phyloP scores from a whole-genome alignment of 2,329 filamentous ascomycete genomes.

The Colletotrichum orbiculare region DNA sequence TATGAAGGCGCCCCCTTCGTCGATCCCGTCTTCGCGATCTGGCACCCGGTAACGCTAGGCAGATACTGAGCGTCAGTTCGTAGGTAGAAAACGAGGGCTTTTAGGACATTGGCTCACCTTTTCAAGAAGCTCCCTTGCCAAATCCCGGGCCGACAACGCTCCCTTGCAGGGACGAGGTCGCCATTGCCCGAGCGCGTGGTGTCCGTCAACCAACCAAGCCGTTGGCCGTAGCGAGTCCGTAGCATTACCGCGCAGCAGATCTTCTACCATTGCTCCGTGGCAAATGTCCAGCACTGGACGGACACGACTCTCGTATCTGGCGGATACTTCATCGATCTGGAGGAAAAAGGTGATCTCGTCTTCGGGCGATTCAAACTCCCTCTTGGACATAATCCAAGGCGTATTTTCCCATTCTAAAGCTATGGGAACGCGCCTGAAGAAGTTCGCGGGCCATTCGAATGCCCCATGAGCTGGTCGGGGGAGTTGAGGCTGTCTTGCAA shows the following conservation, averaged over 20 bases:
- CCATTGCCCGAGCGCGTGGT: not conserved
- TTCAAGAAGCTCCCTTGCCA: too few relatives aligned
- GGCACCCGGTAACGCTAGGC: too few relatives aligned
- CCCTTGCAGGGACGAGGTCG: not conserved
- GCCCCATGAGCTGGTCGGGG: not conserved
- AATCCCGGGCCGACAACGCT: not conserved
- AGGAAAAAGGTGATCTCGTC: constrained; percentile 1
- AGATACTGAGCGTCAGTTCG: too few relatives aligned
- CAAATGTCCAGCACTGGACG: constrained; percentile 1
- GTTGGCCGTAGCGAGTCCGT: not conserved
- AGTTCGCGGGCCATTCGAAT: constrained; percentile 2
- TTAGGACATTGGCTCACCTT: too few relatives aligned
- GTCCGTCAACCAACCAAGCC: not conserved
- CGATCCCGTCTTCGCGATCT: too few relatives aligned
- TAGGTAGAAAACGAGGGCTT: too few relatives aligned
- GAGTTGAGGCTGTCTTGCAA: not conserved
- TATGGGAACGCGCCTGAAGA: not conserved
- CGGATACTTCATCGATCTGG: not conserved
- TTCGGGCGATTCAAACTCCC: not conserved
- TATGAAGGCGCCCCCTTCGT: too few relatives aligned
- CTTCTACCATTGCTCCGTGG: not conserved
- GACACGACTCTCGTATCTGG: not conserved
- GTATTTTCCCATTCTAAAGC: not conserved
- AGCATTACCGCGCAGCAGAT: not conserved
- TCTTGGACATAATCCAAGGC: not conserved